Evolutionary conservation across 768 basidiomycete genomes (phyloP).

Genomic region (Psilocybe sp.): DNA sequence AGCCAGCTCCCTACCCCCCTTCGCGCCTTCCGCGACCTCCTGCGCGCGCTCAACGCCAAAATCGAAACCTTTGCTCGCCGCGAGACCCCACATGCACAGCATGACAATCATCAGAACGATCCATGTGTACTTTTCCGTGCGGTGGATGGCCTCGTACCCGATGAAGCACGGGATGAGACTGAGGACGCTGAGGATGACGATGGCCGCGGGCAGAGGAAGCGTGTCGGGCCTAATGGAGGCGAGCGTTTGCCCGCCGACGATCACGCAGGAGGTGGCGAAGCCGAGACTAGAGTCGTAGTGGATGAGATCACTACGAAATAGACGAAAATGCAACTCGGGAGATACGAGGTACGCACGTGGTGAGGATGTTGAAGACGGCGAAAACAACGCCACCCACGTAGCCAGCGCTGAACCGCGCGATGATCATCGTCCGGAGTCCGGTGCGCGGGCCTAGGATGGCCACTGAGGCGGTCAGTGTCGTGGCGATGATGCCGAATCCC

Average conservation of each 20-base stretch:
- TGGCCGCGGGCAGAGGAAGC: constrained; percentile 9
- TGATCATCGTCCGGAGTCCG: too few relatives aligned
- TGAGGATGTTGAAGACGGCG: too few relatives aligned
- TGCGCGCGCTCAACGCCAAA: constrained; percentile 5
- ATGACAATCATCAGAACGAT: constrained; percentile 11
- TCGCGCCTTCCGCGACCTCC: constrained; percentile 1
- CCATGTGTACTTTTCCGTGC: constrained; percentile 14
- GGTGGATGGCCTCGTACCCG: constrained; percentile 15
- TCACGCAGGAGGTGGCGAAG: constrained; percentile 4
- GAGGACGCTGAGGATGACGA: constrained; percentile 13
- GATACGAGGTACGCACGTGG: too few relatives aligned
- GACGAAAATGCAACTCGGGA: too few relatives aligned
- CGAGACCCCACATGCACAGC: constrained; percentile 14
- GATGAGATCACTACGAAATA: too few relatives aligned
- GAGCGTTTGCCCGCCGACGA: constrained; percentile 14
- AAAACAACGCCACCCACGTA: too few relatives aligned
- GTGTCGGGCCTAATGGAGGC: constrained; percentile 13
- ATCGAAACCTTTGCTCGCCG: constrained; percentile 12
- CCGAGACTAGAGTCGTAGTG: too few relatives aligned
- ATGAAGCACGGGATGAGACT: constrained; percentile 16
- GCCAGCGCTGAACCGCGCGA: too few relatives aligned
- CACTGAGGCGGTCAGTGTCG: too few relatives aligned
- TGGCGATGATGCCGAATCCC: too few relatives aligned
- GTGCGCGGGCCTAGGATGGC: too few relatives aligned
- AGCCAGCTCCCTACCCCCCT: constrained; percentile 7